Percentiles rank a stretch among this genome's conserved stretches.
These are phyloP conservation scores for Dothideomycetes sp. DNA, from an alignment of 2,329 filamentous ascomycete species.

Conservation along the genomic window DNA sequence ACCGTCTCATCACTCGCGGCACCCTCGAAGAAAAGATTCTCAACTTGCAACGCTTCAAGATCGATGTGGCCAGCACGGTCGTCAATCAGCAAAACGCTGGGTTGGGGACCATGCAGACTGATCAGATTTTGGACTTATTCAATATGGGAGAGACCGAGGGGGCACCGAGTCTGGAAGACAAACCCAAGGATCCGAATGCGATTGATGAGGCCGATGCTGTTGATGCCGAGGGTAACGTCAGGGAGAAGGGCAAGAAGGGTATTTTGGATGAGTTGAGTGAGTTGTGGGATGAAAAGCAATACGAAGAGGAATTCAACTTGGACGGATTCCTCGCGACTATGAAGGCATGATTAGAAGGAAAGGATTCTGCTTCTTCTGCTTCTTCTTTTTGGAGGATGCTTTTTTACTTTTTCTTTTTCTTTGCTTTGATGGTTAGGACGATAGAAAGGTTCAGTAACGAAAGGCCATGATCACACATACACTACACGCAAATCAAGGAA, in stretches of 20 bases:
- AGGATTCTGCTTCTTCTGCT: no score
- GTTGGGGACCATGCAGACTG: conserved; percentile 91
- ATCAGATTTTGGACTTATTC: conserved; percentile 95
- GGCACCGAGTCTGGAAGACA: conserved; percentile 24
- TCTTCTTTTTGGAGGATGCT: no score
- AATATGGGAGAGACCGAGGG: conserved; percentile 67
- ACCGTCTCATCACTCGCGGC: conserved; percentile 88
- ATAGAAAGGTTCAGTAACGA: no score
- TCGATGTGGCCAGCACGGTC: conserved; percentile 94
- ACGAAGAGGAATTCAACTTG: conserved; percentile 95
- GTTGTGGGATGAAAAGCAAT: conserved; percentile 94
- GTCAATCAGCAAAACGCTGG: conserved; percentile 99
- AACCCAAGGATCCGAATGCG: conserved; percentile 48
- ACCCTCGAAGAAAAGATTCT: conserved; percentile 98
- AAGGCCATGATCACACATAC: no score
- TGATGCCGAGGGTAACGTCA: conserved; percentile 75
- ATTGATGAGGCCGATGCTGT: conserved; percentile 69
- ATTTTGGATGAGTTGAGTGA: conserved; percentile 93
- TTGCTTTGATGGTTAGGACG: no score
- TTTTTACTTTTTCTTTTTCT: no score
- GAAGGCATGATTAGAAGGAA: conserved; percentile 54
- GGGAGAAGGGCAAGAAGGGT: conserved; percentile 92
- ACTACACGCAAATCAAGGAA: no score
- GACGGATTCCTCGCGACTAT: conserved; percentile 93
- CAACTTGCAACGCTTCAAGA: conserved; percentile 94